Evolutionary conservation across 108 stramenopile genomes (phyloP).

Genomic region (Aurantiochytrium sp.): DNA sequence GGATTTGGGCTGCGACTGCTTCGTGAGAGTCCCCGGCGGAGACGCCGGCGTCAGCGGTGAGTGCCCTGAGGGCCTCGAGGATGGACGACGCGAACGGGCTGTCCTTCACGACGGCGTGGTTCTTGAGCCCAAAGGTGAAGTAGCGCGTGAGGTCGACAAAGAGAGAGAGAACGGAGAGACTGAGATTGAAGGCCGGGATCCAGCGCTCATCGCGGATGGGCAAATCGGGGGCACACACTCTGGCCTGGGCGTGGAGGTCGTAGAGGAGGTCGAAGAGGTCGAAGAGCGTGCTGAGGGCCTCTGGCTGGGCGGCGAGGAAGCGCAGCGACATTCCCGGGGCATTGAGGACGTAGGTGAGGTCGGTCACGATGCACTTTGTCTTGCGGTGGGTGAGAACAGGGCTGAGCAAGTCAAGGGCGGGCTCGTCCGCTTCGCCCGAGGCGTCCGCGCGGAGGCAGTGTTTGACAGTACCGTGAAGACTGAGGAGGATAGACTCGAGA

Average conservation of each 20-base stretch:
- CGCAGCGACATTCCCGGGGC: neutral
- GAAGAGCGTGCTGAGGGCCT: neutral
- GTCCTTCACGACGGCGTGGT: neutral
- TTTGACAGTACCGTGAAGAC: neutral
- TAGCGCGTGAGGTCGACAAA: neutral
- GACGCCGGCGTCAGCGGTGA: neutral
- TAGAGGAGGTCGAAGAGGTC: neutral
- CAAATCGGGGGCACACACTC: neutral
- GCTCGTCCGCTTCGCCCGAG: neutral
- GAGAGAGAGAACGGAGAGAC: neutral
- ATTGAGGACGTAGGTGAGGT: slow-evolving; percentile 2
- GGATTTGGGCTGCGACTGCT: neutral
- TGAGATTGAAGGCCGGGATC: slow-evolving; percentile 18
- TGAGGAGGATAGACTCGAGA: neutral
- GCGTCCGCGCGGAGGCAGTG: neutral
- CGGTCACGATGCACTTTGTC: slow-evolving; percentile 4
- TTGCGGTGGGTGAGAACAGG: slow-evolving; percentile 19
- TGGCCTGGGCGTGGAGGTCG: neutral
- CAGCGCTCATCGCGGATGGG: slow-evolving; percentile 12
- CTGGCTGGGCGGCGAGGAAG: neutral
- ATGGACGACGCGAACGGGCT: neutral
- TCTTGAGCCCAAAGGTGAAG: slow-evolving; percentile 1
- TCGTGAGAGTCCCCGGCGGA: neutral
- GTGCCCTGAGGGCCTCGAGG: neutral
- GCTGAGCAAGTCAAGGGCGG: slow-evolving; percentile 9